Base-by-base conservation (phyloP, 1,284 basidiomycete species). In the Moesziomyces parantarcticus region DNA sequence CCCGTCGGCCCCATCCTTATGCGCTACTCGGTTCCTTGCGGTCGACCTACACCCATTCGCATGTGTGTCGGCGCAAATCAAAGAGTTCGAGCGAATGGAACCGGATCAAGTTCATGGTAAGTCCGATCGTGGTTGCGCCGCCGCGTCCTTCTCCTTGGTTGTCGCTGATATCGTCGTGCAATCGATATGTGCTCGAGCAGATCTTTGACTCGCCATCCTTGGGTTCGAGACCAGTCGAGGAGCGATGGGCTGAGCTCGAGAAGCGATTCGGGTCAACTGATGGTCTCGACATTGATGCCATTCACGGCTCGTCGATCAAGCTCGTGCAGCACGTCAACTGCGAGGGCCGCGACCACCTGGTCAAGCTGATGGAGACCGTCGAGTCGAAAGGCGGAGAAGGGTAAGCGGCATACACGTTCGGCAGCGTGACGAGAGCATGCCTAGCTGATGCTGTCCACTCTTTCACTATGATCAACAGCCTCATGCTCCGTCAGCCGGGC, bases 151-250 rank as follows among this genome's bases (percentile, higher is more conserved):
- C n/a, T n/a, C n/a, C n/a, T n/a, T n/a, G n/a, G n/a, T n/a, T n/a
- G n/a, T n/a, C 13, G 29, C 51, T 50, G 47, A 55, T 26, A 14
- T 40, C 5, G 43, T 42, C 14, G 13, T 14, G 10, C 32, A 23
- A 0, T 50, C 21, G 29, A 9, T 39, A 9, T 22, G 11, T 43
- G 29, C 22, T 14, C 41, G 10, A 3, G n/a, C 55, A 89, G 88
- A 85, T 90, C 48, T 91, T 91, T 70, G 90, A 91, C 77, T 85
- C 89, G n/a, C 89, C 89, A 1, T 89, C 88, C 2, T 83, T 84
- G 22, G 86, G 85, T 7, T 70, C 84, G 1, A 80, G 86, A 40
- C 85, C 87, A 0, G 90, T 91, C 66, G 89, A 91, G 78, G 85
- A 87, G 7, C 88, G 90, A 6, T 84, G 88, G 54, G 83, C 83